Evolutionary conservation across 2,329 filamentous ascomycete species (phyloP).

Genomic region (Colletotrichum chlorophyti): DNA sequence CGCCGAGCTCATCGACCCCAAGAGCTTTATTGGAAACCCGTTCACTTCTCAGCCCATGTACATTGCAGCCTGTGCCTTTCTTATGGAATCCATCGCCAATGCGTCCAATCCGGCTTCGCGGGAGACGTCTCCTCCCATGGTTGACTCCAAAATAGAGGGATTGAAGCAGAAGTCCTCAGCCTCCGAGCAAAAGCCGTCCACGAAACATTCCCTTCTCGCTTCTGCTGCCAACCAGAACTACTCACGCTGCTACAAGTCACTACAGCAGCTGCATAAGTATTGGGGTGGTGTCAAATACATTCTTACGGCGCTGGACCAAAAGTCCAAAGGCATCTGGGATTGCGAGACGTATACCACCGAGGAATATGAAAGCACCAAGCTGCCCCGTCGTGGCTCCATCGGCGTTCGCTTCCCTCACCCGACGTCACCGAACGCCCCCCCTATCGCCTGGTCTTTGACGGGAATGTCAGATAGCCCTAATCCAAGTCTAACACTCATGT

Average conservation of each 20-base stretch:
- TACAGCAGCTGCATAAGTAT: constrained; percentile 81
- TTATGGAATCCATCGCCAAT: constrained; percentile 80
- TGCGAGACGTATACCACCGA: constrained; percentile 72
- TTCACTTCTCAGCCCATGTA: constrained; percentile 93
- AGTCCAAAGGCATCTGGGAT: constrained; percentile 85
- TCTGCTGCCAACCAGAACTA: constrained; percentile 88
- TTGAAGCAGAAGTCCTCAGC: constrained; percentile 22
- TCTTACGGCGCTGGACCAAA: constrained; percentile 83
- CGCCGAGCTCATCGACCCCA: constrained; percentile 83
- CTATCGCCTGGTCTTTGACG: constrained; percentile 85
- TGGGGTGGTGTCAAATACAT: constrained; percentile 92
- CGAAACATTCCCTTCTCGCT: constrained; percentile 78
- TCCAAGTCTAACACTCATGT: constrained; percentile 83
- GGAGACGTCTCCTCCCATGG: constrained; percentile 59
- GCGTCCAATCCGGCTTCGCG: constrained; percentile 72
- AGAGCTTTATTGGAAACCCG: constrained; percentile 85
- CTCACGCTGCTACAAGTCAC: constrained; percentile 82
- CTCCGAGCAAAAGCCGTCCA: constrained; percentile 48
- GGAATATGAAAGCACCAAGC: constrained; percentile 77
- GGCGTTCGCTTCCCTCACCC: constrained; percentile 49
- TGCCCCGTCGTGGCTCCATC: constrained; percentile 47
- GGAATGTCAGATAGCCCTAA: constrained; percentile 86
- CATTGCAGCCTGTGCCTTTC: constrained; percentile 86
- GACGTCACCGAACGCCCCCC: constrained; percentile 56
- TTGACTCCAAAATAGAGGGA: constrained; percentile 32